A percentile compares a stretch with the other conserved stretches of the same genome.
phyloP scores from a whole-genome alignment of 2,329 filamentous ascomycete species.

The Cordyceps cicadae region DNA sequence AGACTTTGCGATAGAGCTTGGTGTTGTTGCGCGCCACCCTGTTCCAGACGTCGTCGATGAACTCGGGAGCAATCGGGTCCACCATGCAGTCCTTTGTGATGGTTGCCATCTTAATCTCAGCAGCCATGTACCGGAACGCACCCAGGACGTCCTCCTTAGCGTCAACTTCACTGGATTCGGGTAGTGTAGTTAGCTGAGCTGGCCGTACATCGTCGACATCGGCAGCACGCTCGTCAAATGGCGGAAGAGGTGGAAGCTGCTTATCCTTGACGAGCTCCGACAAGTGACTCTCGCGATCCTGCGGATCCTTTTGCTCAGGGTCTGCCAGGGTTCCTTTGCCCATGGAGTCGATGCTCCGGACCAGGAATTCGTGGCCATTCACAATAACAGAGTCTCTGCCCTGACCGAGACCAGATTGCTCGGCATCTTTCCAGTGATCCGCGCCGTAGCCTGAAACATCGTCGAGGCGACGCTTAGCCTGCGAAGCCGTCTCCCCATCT shows the following conservation, averaged over 20 bases:
- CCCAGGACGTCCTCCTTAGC: constrained; percentile 63
- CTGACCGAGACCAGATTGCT: constrained; percentile 49
- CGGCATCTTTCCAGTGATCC: constrained; percentile 65
- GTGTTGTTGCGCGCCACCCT: constrained; percentile 89
- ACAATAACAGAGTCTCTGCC: constrained; percentile 66
- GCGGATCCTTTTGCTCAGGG: constrained; percentile 13
- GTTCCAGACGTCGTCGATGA: constrained; percentile 84
- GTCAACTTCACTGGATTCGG: constrained; percentile 67
- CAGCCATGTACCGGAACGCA: constrained; percentile 43
- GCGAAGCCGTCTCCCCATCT: constrained; percentile 11
- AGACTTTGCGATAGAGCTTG: constrained; percentile 84
- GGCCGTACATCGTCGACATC: constrained; percentile 60
- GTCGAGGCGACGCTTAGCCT: constrained; percentile 20
- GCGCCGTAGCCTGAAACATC: constrained; percentile 72
- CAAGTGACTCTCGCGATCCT: constrained; percentile 17
- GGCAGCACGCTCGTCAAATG: constrained; percentile 51
- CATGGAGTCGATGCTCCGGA: constrained; percentile 55
- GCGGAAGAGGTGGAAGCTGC: constrained; percentile 50
- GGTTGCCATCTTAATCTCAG: constrained; percentile 64
- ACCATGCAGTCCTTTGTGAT: constrained; percentile 90
- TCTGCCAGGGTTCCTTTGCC: constrained; percentile 51
- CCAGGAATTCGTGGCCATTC: constrained; percentile 61
- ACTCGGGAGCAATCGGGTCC: constrained; percentile 74
- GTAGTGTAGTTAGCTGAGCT: constrained; percentile 63
- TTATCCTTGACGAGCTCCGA: constrained; percentile 32